Evolutionary conservation across 371 early-diverging fungal genomes (phyloP), one percentile per base, ranked within the genome.

Genomic region (Circinella minor): DNA sequence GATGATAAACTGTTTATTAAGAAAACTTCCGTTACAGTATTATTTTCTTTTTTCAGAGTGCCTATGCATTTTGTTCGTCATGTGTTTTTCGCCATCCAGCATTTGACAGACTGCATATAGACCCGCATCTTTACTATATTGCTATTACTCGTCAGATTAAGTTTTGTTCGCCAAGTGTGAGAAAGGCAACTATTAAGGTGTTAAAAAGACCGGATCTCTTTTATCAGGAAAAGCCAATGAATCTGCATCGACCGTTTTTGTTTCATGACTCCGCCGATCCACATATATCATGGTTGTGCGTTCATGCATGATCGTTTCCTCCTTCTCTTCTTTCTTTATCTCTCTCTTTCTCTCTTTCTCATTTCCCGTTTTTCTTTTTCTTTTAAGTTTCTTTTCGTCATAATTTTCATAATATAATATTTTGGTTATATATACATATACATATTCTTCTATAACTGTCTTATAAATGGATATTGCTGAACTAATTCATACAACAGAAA

Each of bases 401-500:
- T 9, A 1, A 57, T 57, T 57, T 8, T 57, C 18, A 15, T 13
- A 8, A 61, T 46, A 61, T 61, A 51, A n/a, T n/a, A 38, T 51
- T 34, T 27, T 49, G 13, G 34, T 10, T 57, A 38, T 55, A 38
- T 57, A 17, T 37, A 17, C 36, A 36, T 18, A 18, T 34, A 9
- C 57, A 38, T 37, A 37, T 27, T 47, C 11, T 47, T 36, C 36
- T 34, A 36, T 11, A 36, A 9, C 3, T 61, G 17, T 7, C 61
- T 1, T 17, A 51, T 61, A 15, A 57, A 89, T 89, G 89, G 89
- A 89, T 75, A 86, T 89, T 67, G 81, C 88, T 66, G 89, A 89
- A 82, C 74, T 89, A 57, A 86, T 89, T 72, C 81, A 87, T 71
- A 74, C 75, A 43, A 43, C 43, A 63, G 87, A 81, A 77, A 49